Evolutionary conservation across 2,329 filamentous ascomycete species (phyloP).

Genomic region (Trichothecium roseum): DNA sequence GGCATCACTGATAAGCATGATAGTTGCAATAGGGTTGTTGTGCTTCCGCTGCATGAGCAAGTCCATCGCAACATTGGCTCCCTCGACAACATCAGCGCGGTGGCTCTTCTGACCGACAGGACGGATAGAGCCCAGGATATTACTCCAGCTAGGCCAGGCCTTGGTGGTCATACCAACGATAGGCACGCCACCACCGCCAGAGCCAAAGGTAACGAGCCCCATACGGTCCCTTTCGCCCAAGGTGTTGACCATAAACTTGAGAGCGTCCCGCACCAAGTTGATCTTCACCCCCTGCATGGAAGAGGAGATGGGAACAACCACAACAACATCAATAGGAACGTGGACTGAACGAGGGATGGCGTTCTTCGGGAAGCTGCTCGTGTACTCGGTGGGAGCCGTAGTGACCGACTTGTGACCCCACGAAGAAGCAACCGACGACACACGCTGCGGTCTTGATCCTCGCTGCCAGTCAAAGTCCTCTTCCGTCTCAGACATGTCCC

Average conservation of each 20-base stretch:
- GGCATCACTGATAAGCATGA: conserved; percentile 94
- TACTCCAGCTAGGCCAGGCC: conserved; percentile 83
- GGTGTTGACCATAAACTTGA: conserved; percentile 83
- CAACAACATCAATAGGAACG: conserved; percentile 88
- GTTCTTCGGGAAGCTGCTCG: conserved; percentile 50
- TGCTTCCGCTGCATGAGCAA: conserved; percentile 95
- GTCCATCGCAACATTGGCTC: conserved; percentile 97
- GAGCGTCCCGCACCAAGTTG: conserved; percentile 79
- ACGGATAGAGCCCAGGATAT: conserved; percentile 75
- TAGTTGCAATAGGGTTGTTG: conserved; percentile 88
- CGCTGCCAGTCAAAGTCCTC: conserved; percentile 75
- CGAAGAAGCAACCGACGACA: conserved; percentile 72
- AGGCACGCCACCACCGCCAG: conserved; percentile 83
- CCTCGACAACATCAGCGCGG: conserved; percentile 91
- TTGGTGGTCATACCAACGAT: conserved; percentile 98
- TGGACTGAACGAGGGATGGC: conserved; percentile 50
- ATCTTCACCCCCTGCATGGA: conserved; percentile 99
- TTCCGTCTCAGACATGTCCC: conserved; percentile 71
- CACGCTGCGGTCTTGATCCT: conserved; percentile 47
- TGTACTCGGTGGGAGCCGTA: conserved; percentile 89
- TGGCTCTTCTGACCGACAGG: conserved; percentile 95
- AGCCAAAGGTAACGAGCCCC: conserved; percentile 95
- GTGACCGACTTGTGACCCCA: conserved; percentile 79
- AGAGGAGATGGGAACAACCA: conserved; percentile 92
- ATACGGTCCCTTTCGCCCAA: conserved; percentile 91